Base-by-base conservation (phyloP, 345 rosid species). In the Camelina neglecta region DNA sequence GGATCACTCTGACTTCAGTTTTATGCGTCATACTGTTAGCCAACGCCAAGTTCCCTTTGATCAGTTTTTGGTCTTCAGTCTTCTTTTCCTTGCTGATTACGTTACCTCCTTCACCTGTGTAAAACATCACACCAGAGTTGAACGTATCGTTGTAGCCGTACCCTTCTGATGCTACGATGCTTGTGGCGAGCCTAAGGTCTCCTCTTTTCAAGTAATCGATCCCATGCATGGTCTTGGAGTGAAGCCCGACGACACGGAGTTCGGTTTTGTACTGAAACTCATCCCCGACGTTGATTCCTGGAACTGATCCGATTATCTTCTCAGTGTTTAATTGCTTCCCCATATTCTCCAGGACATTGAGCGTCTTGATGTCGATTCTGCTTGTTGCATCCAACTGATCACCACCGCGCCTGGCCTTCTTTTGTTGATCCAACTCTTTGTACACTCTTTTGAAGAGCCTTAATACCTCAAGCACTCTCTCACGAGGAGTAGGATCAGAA, bases 71-170 rank as follows among this genome's bases (percentile, higher is more conserved):
- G 78, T 93, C 90, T 65, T 88, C 90, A 0, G 90, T 87, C 48
- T 82, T 83, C 80, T 80, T 83, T 57, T 74, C 85, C 82, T 81
- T 86, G 49, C 71, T 81, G 51, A 82, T 72, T 75, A 86, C 67
- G 78, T 88, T 89, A 58, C 97, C 97, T 64, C 98, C 97, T 45
- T 84, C 85, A 4, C 98, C 98, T n/a, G 86, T 91, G 70, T 90
- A 93, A 65, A 67, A 67, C 81, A 91, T 42, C 64, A 83, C 85
- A 78, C 84, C 95, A 10, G 96, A 82, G 47, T 72, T 81, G 41
- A 85, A 90, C 48, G 51, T 44, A 55, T 86, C 75, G 6, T 80
- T 75, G 77, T 93, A 89, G 38, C 84, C 91, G 66, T 93, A 88
- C 7, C 88, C 88, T 21, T 90, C 95, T 0, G 94, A 87, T 45